Evolutionary conservation across 805 yeast species (phyloP), one percentile per base, ranked within the genome.

Genomic region (Kodamaea hsintzibuensis): DNA sequence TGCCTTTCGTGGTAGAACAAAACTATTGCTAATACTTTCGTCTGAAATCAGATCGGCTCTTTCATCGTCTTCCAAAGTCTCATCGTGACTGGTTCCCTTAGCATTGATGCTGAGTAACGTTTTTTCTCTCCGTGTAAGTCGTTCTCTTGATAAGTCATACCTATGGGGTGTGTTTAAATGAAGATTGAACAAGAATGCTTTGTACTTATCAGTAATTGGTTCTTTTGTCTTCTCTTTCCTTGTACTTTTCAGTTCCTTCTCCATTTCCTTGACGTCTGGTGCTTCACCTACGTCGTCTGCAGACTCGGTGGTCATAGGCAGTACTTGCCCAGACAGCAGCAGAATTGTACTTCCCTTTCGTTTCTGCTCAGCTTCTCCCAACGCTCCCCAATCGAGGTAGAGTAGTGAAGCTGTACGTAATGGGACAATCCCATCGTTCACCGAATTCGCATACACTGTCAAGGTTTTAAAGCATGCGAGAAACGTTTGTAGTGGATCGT

Each of bases 391-490:
- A 57, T 76, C 81, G 50, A 76, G 60, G 51, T 74, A 76, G 17
- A 76, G 60, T 50, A 76, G 62, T 1, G 78, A 76, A 33, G 77
- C 66, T 0, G 81, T 76, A 47, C 81, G 61, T 33, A 76, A 63
- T 1, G 81, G 81, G 0, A 75, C 80, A 17, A 76, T 76, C 1
- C 81, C 81, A 55, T 76, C 81, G 52, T 76, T 75, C 13, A 76
- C 64, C 4, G 78, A 77, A 58, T 76, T 76, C 14, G 81, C 80
- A 57, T 76, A 76, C 4, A 75, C 56, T 1, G 77, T 71, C 38
- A 75, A 66, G 55, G 66, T 68, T 27, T 62, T 60, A 51, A 76
- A 76, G 45, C 58, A 49, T 4, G 52, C 57, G 27, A 76, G 55
- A 46, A 70, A 69, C 3, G 58, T 46, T 43, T 64, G 71, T n/a